Evolutionary conservation across 2,329 filamentous ascomycete species (phyloP), one percentile per base, ranked within the genome.

Genomic region (Fusarium anthophilum): DNA sequence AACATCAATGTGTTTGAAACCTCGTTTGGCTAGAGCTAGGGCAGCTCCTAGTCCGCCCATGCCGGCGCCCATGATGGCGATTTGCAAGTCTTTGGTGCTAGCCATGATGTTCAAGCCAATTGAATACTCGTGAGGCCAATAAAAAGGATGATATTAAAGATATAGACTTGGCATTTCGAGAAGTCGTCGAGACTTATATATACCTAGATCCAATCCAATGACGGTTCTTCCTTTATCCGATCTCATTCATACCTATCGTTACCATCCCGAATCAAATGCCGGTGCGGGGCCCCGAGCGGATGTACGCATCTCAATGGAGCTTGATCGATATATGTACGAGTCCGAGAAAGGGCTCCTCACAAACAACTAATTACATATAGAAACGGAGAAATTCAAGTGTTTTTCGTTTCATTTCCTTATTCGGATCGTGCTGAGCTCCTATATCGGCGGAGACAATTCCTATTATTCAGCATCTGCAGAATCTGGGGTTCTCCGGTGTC

Each of bases 21-120:
- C 78, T 38, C 73, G 75, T 48, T 78, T 79, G 26, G 78, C 77
- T 32, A 86, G 78, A 12, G 79, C 81, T 30, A 86, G 78, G 39
- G 81, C 84, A 20, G 83, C 77, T 38, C 82, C 79, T 6, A 86
- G 73, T 6, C 85, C 84, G 24, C 82, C 83, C 37, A 86, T 81
- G 24, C 84, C 84, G 18, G 76, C 65, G 64, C 78, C 78, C 32
- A 77, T 63, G 54, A 78, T 74, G 68, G 76, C 76, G 26, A 79
- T 74, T 9, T 70, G 66, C 32, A 79, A 54, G 37, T 78, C 70
- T 47, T 63, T 72, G 24, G 69, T 53, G 53, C 68, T 64, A 50
- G 66, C 44, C 76, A 78, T 77, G 35, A 28, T 60, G 54, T 38
- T 22, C 17, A 9, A 26, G 6, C 18, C 24, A 35, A 30, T 18